Evolutionary conservation across 73 alveolate genomes (phyloP), one percentile per base, ranked within the genome.

Genomic region (Loxodes magnus): DNA sequence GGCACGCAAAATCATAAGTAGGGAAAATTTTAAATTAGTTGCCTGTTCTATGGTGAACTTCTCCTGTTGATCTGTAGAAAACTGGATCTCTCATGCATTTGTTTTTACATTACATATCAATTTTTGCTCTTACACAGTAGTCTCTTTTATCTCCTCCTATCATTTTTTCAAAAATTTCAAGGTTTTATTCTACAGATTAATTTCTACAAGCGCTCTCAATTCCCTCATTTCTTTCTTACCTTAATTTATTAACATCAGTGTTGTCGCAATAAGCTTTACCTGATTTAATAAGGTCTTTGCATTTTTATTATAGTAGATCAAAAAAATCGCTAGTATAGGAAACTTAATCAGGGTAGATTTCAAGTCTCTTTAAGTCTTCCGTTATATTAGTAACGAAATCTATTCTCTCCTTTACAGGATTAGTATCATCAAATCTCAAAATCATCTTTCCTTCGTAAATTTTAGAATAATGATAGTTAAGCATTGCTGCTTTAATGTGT

Each of bases 1-100:
- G 99, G 62, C 99, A 94, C 10, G 96, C 94, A 54, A 94, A 94
- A 69, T 94, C 99, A 84, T 94, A 94, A 35, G 97, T 84, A 17
- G 99, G 99, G 61, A 87, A 94, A 17, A 93, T 96, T 68, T 84
- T 67, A 56, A 65, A 81, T 38, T 64, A 83, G 16, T 75, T 58
- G 5, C 96, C 97, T 53, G 95, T 80, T 68, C 93, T 80, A 54
- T 70, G 94, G 55, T 85, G 97, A 16, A 92, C 85, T 25, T 71
- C 76, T 17, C 49, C 82, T 35, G 76, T 76, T 52, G 78, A 67
- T 35, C 99, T 64, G 51, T 89, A 93, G 69, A 93, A 82, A 5
- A 93, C 99, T 14, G 99, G 99, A 41, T 93, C 99, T 74, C 99
- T 76, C 74, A 93, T 54, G 64, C 97, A 89, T 51, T 87, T 87